Evolutionary conservation across 1,139 yeast genomes (phyloP).

Genomic region (Debaryomyces singareniensis): DNA sequence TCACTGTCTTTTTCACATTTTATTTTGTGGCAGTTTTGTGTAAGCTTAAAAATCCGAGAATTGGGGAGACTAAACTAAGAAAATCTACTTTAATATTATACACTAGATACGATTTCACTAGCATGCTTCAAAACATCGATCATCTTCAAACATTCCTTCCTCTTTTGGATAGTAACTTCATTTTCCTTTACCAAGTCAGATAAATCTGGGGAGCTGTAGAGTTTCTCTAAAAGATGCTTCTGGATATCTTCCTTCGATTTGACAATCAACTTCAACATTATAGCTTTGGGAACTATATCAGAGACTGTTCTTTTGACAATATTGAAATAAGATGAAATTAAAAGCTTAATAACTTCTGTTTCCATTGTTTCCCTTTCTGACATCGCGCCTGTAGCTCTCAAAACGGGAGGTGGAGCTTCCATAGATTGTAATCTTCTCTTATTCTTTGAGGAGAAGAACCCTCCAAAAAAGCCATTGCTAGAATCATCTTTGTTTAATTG

Average conservation of each 20-base stretch:
- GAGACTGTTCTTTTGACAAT: conserved; percentile 93
- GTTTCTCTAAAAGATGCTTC: conserved; percentile 78
- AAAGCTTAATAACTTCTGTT: conserved; percentile 90
- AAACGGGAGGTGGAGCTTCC: conserved; percentile 96
- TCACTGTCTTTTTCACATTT: too few relatives aligned
- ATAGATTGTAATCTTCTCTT: conserved; percentile 90
- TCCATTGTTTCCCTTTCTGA: conserved; percentile 94
- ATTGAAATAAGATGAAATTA: conserved; percentile 82
- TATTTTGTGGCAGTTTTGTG: too few relatives aligned
- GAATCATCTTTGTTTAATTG: conserved; percentile 16
- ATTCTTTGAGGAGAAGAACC: conserved; percentile 87
- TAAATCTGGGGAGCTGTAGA: conserved; percentile 72
- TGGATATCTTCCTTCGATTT: conserved; percentile 84
- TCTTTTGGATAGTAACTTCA: conserved; percentile 87
- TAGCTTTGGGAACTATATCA: conserved; percentile 90
- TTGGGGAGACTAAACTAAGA: too few relatives aligned
- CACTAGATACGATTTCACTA: conserved; percentile 84
- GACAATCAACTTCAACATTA: conserved; percentile 85
- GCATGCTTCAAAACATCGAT: conserved; percentile 87
- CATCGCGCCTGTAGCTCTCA: conserved; percentile 92
- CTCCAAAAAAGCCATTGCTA: conserved; percentile 79
- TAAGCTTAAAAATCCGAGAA: too few relatives aligned
- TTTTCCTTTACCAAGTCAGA: conserved; percentile 83
- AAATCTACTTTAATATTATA: too few relatives aligned
- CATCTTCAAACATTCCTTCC: conserved; percentile 93